A percentile compares a stretch with the other conserved stretches of the same genome.
Evolutionary conservation across 495 filamentous ascomycete genomes (phyloP).

Genomic region (Aspergillus bertholletiae): DNA sequence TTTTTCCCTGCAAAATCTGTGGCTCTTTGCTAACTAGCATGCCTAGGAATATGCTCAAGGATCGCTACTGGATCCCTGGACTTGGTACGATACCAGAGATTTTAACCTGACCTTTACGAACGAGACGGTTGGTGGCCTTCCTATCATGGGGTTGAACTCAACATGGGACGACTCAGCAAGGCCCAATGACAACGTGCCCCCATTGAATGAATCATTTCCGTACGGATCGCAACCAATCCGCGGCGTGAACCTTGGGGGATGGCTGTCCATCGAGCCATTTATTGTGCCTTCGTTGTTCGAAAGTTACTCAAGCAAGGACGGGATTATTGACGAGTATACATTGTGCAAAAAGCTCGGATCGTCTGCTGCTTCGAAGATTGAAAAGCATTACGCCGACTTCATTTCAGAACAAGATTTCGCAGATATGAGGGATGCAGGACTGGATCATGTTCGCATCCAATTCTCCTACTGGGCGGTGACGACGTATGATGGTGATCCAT

Average conservation of each 20-base stretch:
- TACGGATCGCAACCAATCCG: conserved; percentile 78
- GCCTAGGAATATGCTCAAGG: conserved; percentile 57
- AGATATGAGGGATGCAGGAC: conserved; percentile 80
- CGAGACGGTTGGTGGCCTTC: conserved; percentile 76
- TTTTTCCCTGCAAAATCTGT: not conserved
- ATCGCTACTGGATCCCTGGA: conserved; percentile 81
- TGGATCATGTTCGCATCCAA: conserved; percentile 94
- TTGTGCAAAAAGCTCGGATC: conserved; percentile 66
- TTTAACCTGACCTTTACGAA: conserved; percentile 95
- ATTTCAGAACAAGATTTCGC: conserved; percentile 78
- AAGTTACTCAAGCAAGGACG: conserved; percentile 53
- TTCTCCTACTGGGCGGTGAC: conserved; percentile 94
- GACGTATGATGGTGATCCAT: conserved; percentile 83
- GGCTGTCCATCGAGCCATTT: conserved; percentile 91
- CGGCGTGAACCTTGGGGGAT: conserved; percentile 92
- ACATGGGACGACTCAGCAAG: conserved; percentile 80
- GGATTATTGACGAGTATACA: conserved; percentile 86
- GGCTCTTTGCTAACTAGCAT: not conserved
- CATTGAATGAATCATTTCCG: conserved; percentile 64
- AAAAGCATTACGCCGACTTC: conserved; percentile 88
- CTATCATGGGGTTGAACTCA: conserved; percentile 84
- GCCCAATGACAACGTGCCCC: conserved; percentile 75
- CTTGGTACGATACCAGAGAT: conserved; percentile 86
- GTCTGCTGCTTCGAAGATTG: conserved; percentile 57
- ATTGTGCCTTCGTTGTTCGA: conserved; percentile 91